Evolutionary conservation across 805 yeast species (phyloP), one percentile per base, ranked within the genome.

Genomic region (Saccharomycopsis capsularis): DNA sequence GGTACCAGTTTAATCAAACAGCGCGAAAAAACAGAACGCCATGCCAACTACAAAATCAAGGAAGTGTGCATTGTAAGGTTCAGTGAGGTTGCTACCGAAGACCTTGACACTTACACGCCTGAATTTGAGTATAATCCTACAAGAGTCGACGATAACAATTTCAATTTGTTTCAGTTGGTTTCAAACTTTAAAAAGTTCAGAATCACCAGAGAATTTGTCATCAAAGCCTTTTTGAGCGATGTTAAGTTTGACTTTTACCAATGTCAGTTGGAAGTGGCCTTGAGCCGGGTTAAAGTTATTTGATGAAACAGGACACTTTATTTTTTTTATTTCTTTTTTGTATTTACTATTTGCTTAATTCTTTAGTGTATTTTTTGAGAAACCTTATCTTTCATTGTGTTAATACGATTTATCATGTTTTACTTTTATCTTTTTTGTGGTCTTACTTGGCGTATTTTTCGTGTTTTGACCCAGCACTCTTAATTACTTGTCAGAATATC

Each of bases 141-240:
- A 9, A 30, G 25, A 3, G 34, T 44, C 22, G 44, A 43, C 7
- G 48, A 48, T 25, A 48, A 48, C 32, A 44, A 43, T 32, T 48
- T 44, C 40, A 48, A 44, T 27, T 38, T 48, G 19, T 38, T 21
- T 24, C 40, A 18, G 37, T 39, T 48, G 32, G 25, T 38, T 13
- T 42, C 48, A 4, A 9, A 23, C 15, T 44, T 44, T 23, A n/a
- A 21, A 3, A 44, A 48, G 13, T 44, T 44, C 27, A 24, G 15
- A 21, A 23, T 24, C n/a, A 44, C 44, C 3, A 44, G 48, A 44
- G 27, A 38, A 13, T 21, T 38, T 38, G 16, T 38, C 13, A 34
- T 34, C 6, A 6, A n/a, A 9, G 18, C 18, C 18, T 6, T 34
- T 34, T 5, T 30, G 4, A 21, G 13, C 23, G 29, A 29, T 16